Evolutionary conservation across 176 grass and related monocot species (phyloP), one percentile per base, ranked within the genome.

Genomic region (Dactylis glomerata): DNA sequence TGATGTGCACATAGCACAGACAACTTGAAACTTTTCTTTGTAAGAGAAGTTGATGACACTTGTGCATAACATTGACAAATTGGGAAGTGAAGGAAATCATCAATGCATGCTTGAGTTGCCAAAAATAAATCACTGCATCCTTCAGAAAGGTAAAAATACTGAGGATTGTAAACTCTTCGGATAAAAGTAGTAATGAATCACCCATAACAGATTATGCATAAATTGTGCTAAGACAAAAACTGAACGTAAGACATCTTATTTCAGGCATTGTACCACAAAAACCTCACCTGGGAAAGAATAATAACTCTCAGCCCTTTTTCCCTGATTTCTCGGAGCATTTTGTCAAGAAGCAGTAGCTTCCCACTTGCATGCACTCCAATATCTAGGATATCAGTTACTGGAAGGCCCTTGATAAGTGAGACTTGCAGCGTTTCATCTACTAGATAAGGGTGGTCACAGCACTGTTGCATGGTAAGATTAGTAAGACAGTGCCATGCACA

Each of bases 401-500:
- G 89, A 13, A 41, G 89, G 47, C 79, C 87, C 84, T 88, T 90
- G 41, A 77, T 93, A 86, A 98, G 87, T 81, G 76, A 86, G 38
- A 9, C 61, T 93, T 95, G 96, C 71, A 98, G 80, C 0, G 51
- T 64, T 71, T 81, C 80, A 92, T 98, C 89, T 84, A 98, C 91
- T 20, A 98, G 89, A 85, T 93, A 98, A 74, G 96, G 96, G 81
- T 98, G 96, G 75, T 98, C 96, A 70, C 93, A 95, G 77, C 96
- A 98, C 96, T 98, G 92, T 80, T 65, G 78, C 78, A 92, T 62
- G 19, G 55, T 41, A 85, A 88, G 61, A 81, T 87, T 49, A 91
- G 12, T 68, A 76, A 80, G 24, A 81, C 37, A 76, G 37, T 68
- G 33, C 55, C 79, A 83, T 40, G 38, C 50, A 57, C 24, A 55